Evolutionary conservation across 164 flowering plant species (phyloP), one percentile per base, ranked within the genome.

Genomic region (Vitis riparia): DNA sequence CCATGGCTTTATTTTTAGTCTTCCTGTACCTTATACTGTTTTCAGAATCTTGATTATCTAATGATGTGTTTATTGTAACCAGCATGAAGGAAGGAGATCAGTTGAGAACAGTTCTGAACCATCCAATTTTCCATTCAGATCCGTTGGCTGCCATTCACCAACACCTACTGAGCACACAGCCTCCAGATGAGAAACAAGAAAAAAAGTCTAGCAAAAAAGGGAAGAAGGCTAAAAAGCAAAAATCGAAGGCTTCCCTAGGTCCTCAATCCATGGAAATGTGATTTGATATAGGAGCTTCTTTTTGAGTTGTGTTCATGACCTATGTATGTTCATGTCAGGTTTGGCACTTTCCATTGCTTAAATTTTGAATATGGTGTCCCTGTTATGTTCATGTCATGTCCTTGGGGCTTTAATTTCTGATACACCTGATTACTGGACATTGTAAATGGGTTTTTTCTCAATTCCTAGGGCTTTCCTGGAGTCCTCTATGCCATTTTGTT

Each of bases 111-210:
- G 92, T 92, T 66, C 78, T 88, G 5, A 79, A 66, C 51, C 72
- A 88, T 77, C 83, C 91, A 48, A 79, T 70, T 62, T 92, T 88
- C 76, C 79, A 80, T 70, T 65, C 77, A 14, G 86, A 92, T 78
- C 93, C 96, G 1, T 62, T 90, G 30, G 83, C 76, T 68, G 83
- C 87, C 70, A 87, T 92, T 73, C 88, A 84, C 63, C 87, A 81
- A 64, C 91, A 90, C 67, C 70, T 90, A 63, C 73, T 78, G 78
- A 85, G 52, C 72, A 91, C 91, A 61, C 92, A 89, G 52, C 91
- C 95, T 62, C 11, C 52, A 3, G 85, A 75, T 2, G 79, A 80
- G 70, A 77, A 84, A 68, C 75, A 77, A 8, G 67, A 68, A 60
- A 78, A 77, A 57, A 83, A 56, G 66, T 30, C 37, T 1, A 75